Percentiles rank a stretch among this genome's conserved stretches.
phyloP scores from a whole-genome alignment of 805 yeast genomes.

The Lipomyces spencermartinsiae region DNA sequence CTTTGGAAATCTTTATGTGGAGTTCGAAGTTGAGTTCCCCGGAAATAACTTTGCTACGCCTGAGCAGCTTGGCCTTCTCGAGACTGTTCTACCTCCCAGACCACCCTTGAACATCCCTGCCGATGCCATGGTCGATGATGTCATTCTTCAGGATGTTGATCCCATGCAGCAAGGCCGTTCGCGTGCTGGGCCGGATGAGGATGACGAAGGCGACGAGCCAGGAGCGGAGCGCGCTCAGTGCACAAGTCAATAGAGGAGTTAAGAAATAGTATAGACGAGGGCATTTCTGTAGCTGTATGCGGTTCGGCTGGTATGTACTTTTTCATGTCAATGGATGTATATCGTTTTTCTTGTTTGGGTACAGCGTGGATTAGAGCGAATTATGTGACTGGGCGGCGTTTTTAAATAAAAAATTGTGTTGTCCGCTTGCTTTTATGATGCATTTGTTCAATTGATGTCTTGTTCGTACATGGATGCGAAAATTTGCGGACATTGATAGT shows the following conservation, averaged over 20 bases:
- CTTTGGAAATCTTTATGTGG: slow-evolving; percentile 82
- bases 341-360: slow-evolving; percentile 4
- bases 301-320: background rate
- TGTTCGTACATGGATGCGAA: background rate
- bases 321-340: background rate
- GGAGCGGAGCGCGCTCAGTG: slow-evolving; percentile 85
- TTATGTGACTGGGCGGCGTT: slow-evolving; percentile 5
- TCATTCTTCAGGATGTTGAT: slow-evolving; percentile 70
- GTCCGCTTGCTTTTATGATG: slow-evolving; percentile 1
- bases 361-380: background rate
- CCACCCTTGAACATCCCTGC: slow-evolving; percentile 64
- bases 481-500: background rate
- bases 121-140: slow-evolving; percentile 80
- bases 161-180: slow-evolving; percentile 60
- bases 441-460: background rate
- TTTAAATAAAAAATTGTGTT: background rate
- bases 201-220: slow-evolving; percentile 61
- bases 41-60: slow-evolving; percentile 64
- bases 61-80: slow-evolving; percentile 76
- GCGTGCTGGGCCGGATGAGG: slow-evolving; percentile 44
- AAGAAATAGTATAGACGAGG: slow-evolving; percentile 1
- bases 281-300: slow-evolving; percentile 3
- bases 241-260: slow-evolving; percentile 77
- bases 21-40: slow-evolving; percentile 92
- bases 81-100: slow-evolving; percentile 81